Conservation (phyloP, 2,329 filamentous ascomycete species). For the Colletotrichum truncatum region DNA sequence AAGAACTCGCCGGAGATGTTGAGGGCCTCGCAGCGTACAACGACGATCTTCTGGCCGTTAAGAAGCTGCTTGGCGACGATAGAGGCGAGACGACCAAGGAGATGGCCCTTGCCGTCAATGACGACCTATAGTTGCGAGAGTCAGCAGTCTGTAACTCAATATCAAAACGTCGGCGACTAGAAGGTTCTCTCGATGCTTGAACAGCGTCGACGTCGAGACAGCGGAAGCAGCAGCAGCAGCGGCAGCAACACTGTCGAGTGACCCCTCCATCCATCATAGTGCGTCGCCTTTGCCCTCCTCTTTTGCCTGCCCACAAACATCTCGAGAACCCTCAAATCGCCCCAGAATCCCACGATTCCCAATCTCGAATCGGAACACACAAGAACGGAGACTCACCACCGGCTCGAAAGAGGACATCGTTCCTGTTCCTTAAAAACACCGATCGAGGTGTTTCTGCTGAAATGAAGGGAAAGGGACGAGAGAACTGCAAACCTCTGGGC, state of each 20-base stretch:
- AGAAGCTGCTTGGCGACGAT: constrained; percentile 99
- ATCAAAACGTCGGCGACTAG: background rate
- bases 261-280: background rate
- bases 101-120: constrained; percentile 99
- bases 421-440: constrained; percentile 46
- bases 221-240: background rate
- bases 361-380: background rate
- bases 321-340: constrained; percentile 7
- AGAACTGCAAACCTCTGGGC: constrained; percentile 35
- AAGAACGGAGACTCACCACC: constrained; percentile 66
- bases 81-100: constrained; percentile 97
- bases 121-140: constrained; percentile 74
- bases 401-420: constrained; percentile 77
- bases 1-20: constrained; percentile 99
- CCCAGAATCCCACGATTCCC: background rate
- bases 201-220: background rate
- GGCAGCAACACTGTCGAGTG: background rate
- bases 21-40: constrained; percentile 98
- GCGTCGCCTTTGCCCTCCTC: background rate
- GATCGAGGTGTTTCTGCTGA: constrained; percentile 29
- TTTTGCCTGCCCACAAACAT: background rate
- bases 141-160: constrained; percentile 28
- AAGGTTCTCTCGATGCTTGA: constrained; percentile 5
- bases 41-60: constrained; percentile 98
- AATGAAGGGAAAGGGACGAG: constrained; percentile 26